Evolutionary conservation across 1,284 basidiomycete species (phyloP).

Genomic region (Rhodotorula sp.): DNA sequence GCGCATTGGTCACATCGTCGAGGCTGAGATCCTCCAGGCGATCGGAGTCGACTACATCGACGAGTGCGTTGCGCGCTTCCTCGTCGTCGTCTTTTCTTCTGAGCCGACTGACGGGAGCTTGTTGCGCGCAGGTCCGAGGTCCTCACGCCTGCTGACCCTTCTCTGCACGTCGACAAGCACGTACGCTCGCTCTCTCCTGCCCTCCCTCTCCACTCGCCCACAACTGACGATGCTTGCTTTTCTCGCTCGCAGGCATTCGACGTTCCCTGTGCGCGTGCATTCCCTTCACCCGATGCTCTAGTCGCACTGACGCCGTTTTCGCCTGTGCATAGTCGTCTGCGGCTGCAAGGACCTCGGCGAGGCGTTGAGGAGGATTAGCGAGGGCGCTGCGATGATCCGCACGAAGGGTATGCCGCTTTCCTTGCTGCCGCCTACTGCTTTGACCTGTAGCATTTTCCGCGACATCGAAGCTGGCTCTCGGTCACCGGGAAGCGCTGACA

Average conservation of each 20-base stretch:
- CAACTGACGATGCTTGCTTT: not conserved
- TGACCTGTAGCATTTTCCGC: too few relatives aligned
- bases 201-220: not conserved
- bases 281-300: rapidly evolving
- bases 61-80: slow-evolving; percentile 42
- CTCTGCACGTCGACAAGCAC: slow-evolving; percentile 53
- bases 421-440: too few relatives aligned
- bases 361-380: slow-evolving; percentile 91
- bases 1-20: slow-evolving; percentile 95
- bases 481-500: too few relatives aligned
- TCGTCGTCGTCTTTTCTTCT: not conserved
- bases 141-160: slow-evolving; percentile 80
- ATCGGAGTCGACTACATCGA: slow-evolving; percentile 98
- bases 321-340: slow-evolving; percentile 52
- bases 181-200: slow-evolving; percentile 6
- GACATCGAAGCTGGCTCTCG: too few relatives aligned
- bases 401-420: slow-evolving; percentile 77
- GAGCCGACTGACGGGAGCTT: not conserved
- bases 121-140: slow-evolving; percentile 70
- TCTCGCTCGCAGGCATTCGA: slow-evolving; percentile 37
- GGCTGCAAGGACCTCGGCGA: slow-evolving; percentile 66
- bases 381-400: slow-evolving; percentile 92
- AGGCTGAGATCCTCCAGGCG: slow-evolving; percentile 83
- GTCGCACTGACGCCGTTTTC: not conserved
- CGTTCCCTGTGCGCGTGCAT: slow-evolving; percentile 53